phyloP scores from a whole-genome alignment of 305 asterid genomes.

The Fraxinus sp. region DNA sequence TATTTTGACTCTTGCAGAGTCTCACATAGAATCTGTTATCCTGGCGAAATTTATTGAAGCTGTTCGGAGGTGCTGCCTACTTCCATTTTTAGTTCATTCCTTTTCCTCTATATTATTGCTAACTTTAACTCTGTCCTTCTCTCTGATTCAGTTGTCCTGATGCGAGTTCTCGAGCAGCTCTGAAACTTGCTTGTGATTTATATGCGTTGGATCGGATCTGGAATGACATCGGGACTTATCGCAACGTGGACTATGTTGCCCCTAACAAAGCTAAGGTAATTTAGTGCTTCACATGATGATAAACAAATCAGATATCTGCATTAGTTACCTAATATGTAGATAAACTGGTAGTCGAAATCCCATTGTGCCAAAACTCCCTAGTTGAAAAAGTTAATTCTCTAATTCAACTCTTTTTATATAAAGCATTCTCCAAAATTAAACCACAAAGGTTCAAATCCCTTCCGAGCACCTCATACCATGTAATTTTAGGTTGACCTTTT shows the following conservation, averaged over 20 bases:
- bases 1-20: slow-evolving; percentile 88
- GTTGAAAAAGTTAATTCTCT: neutral
- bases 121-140: slow-evolving; percentile 8
- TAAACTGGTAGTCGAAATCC: neutral
- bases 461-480: neutral
- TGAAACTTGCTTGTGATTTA: slow-evolving; percentile 83
- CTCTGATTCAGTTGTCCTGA: slow-evolving; percentile 71
- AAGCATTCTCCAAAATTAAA: neutral
- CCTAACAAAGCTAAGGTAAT: slow-evolving; percentile 97
- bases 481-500: neutral
- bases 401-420: neutral
- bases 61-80: slow-evolving; percentile 53
- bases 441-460: neutral
- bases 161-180: slow-evolving; percentile 58
- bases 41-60: slow-evolving; percentile 84
- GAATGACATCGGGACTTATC: slow-evolving; percentile 95
- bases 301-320: neutral
- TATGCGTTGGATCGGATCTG: slow-evolving; percentile 93
- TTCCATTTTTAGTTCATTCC: neutral
- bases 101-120: neutral
- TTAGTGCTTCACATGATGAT: neutral
- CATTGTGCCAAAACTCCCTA: neutral
- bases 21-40: slow-evolving; percentile 83
- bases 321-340: neutral
- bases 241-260: slow-evolving; percentile 94